A percentile compares a stretch with the other conserved stretches of the same genome.
Evolutionary conservation across 352 stramenopile genomes (phyloP).

Genomic region (Globisporangium polare): DNA sequence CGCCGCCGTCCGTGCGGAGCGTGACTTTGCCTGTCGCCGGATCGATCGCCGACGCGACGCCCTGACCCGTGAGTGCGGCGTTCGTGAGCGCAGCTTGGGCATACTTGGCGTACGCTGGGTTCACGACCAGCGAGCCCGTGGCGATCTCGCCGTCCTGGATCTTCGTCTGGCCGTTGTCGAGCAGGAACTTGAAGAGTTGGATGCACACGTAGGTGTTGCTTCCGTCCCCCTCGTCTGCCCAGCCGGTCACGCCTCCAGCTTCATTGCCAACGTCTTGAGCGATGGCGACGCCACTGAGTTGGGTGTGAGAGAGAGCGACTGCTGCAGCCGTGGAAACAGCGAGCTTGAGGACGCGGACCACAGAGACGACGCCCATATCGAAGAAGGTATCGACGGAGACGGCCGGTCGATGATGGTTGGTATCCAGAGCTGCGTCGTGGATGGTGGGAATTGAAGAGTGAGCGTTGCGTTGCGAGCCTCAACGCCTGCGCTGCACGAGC

Average conservation of each 20-base stretch:
- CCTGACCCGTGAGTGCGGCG: neutral
- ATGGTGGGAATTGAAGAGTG: neutral
- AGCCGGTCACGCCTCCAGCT: neutral
- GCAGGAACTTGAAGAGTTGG: conserved; percentile 11
- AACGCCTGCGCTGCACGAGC: neutral
- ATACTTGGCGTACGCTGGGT: neutral
- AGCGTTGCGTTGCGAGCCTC: neutral
- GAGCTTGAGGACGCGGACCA: too few species aligned
- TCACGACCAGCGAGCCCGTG: conserved; percentile 2
- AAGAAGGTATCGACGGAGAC: neutral
- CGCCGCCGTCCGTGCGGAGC: conserved; percentile 5
- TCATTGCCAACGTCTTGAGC: neutral
- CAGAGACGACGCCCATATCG: neutral
- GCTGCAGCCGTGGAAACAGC: neutral
- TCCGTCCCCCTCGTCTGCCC: conserved; percentile 6
- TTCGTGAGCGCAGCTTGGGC: neutral
- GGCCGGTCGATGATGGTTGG: neutral
- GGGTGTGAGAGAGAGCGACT: neutral
- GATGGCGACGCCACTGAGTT: neutral
- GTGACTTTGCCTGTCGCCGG: neutral
- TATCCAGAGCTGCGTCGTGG: conserved; percentile 5
- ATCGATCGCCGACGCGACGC: neutral
- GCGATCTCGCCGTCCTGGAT: conserved; percentile 9
- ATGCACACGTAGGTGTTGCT: conserved; percentile 9
- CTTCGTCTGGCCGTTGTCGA: conserved; percentile 5